Conservation (phyloP, 2,329 filamentous ascomycete genomes). For the Calonectria pseudoreteaudii region DNA sequence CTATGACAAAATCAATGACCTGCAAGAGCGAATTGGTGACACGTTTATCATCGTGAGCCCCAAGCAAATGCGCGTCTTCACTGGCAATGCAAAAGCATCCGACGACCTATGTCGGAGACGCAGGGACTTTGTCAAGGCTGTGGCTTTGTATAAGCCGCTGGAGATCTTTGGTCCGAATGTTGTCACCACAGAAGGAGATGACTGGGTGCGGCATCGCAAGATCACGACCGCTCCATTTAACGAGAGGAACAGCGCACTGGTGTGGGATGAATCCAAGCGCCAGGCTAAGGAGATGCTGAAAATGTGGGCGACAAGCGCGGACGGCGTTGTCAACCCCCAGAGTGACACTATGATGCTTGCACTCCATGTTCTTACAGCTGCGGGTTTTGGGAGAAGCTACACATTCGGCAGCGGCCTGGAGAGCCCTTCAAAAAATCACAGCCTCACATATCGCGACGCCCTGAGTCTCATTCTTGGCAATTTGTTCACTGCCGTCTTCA, state of each 20-base stretch:
- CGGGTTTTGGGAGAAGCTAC: conserved; percentile 36
- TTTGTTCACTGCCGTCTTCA: conserved; percentile 32
- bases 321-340: conserved; percentile 29
- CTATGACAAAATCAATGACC: conserved; percentile 32
- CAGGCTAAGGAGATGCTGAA: conserved; percentile 34
- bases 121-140: conserved; percentile 34
- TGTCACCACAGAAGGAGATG: conserved; percentile 35
- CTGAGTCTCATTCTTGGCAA: conserved; percentile 31
- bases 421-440: conserved; percentile 26
- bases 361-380: conserved; percentile 35
- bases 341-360: conserved; percentile 34
- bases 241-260: conserved; percentile 35
- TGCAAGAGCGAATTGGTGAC: conserved; percentile 36
- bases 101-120: conserved; percentile 34
- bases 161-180: conserved; percentile 38
- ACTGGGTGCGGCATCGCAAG: conserved; percentile 32
- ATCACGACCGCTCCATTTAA: conserved; percentile 37
- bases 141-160: conserved; percentile 33
- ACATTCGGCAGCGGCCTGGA: conserved; percentile 28
- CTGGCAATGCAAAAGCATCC: conserved; percentile 30
- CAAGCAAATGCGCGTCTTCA: conserved; percentile 36
- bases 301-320: conserved; percentile 27
- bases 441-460: conserved; percentile 31
- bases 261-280: conserved; percentile 33
- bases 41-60: conserved; percentile 37